Evolutionary conservation across 176 grass and related monocot species (phyloP).

Genomic region (Oryza brachyantha): DNA sequence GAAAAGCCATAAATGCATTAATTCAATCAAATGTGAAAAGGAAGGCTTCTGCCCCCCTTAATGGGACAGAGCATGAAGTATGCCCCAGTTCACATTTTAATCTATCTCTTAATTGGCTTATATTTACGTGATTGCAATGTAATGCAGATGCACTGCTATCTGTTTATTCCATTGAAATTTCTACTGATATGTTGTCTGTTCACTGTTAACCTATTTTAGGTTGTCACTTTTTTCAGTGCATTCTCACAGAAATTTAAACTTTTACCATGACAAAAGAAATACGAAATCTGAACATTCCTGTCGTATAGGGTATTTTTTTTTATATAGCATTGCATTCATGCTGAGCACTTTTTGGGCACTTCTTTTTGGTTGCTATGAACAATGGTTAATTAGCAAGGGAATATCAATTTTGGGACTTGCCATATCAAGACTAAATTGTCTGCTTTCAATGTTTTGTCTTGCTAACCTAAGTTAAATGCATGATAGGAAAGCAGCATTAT

Average conservation of each 20-base stretch:
- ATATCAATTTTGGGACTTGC: not conserved
- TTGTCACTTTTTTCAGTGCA: not conserved
- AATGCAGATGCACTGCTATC: slow-evolving; percentile 1
- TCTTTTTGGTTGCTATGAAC: not conserved
- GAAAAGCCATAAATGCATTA: slow-evolving; percentile 67
- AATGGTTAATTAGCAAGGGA: not conserved
- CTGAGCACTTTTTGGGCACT: not conserved
- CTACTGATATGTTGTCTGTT: not conserved
- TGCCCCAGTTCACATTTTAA: slow-evolving; percentile 22
- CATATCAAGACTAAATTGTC: not conserved
- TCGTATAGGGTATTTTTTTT: not conserved
- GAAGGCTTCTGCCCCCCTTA: slow-evolving; percentile 51
- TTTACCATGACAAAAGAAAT: not conserved
- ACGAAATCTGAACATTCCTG: not conserved
- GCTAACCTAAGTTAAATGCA: not conserved
- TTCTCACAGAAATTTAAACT: not conserved
- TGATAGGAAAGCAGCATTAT: slow-evolving; percentile 8
- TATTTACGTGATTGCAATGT: slow-evolving; percentile 16
- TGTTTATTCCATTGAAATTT: not conserved
- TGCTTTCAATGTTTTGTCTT: not conserved
- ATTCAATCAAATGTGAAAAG: slow-evolving; percentile 70
- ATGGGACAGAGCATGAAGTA: slow-evolving; percentile 78
- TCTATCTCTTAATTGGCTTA: slow-evolving; percentile 3
- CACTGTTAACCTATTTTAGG: not conserved
- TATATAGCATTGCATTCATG: not conserved